Percentiles rank a stretch among this genome's conserved stretches.
These are phyloP conservation scores for Lentinula sp. DNA, from an alignment of 768 basidiomycete genomes.

Conservation along the genomic window DNA sequence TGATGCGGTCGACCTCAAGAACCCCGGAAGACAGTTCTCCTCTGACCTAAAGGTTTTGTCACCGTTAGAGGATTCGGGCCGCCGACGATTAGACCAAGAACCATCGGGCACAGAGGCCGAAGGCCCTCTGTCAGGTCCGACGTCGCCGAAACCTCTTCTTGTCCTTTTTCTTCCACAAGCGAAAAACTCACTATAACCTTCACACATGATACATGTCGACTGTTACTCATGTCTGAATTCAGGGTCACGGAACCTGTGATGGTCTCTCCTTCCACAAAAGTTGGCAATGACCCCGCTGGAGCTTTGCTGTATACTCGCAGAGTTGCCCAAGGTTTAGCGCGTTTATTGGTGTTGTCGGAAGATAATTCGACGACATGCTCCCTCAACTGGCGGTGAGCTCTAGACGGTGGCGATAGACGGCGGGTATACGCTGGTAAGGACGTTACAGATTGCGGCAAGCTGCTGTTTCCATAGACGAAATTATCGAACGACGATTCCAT, in stretches of 20 bases:
- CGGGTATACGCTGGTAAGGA: slow-evolving; percentile 1
- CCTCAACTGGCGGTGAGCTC: background rate
- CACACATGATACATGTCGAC: slow-evolving; percentile 43
- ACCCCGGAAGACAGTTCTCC: background rate
- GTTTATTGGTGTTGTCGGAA: background rate
- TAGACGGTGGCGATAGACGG: background rate
- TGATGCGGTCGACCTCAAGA: background rate
- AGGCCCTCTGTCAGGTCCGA: background rate
- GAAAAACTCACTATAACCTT: slow-evolving; percentile 35
- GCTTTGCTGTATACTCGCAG: slow-evolving; percentile 41
- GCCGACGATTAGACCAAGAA: background rate
- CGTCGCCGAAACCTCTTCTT: background rate
- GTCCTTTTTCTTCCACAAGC: background rate
- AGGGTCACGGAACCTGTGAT: slow-evolving; percentile 30
- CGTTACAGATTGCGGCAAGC: slow-evolving; percentile 2
- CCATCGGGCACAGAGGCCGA: background rate
- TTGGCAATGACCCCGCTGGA: slow-evolving; percentile 27
- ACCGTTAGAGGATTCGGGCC: background rate
- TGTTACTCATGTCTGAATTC: slow-evolving; percentile 20
- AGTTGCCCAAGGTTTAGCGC: slow-evolving; percentile 29
- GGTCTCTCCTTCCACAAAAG: slow-evolving; percentile 26
- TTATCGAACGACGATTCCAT: slow-evolving; percentile 1
- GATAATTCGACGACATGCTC: slow-evolving; percentile 1
- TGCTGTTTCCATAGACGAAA: background rate
- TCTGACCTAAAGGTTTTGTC: background rate